These are phyloP conservation scores for Calophaca sinica DNA, from an alignment of 306 rosid genomes.

Conservation along the genomic window DNA sequence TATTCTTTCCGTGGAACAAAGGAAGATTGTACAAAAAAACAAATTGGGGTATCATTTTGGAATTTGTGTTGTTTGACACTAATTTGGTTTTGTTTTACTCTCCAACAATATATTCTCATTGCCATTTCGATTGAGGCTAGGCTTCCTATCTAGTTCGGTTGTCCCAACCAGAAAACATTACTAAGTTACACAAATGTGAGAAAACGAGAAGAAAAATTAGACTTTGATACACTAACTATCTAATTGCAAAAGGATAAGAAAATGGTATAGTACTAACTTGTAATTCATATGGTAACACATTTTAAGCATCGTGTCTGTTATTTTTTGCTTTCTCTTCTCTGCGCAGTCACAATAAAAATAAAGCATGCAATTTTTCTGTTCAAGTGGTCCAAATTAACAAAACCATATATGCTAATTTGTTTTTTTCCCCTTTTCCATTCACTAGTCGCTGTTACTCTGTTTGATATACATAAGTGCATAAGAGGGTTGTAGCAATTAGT, in stretches of 20 bases:
- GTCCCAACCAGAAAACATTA: constrained; percentile 26
- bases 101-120: neutral
- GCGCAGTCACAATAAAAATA: neutral
- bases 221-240: constrained; percentile 7
- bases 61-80: neutral
- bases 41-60: neutral
- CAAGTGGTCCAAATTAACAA: constrained; percentile 31
- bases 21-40: neutral
- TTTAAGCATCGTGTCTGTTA: neutral
- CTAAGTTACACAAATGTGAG: neutral
- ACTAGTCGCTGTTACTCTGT: constrained; percentile 18
- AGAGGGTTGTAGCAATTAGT: neutral
- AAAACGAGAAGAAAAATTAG: neutral
- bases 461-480: constrained; percentile 6
- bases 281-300: neutral
- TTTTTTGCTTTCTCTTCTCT: constrained; percentile 9
- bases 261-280: neutral
- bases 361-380: constrained; percentile 1
- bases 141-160: neutral
- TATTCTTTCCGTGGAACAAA: neutral
- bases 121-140: neutral
- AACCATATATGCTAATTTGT: constrained; percentile 1
- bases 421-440: constrained; percentile 23
- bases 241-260: constrained; percentile 6
- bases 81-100: neutral